These are phyloP conservation scores for Corrigiola litoralis DNA, from an alignment of 179 eudicot genomes.

Conservation along the genomic window DNA sequence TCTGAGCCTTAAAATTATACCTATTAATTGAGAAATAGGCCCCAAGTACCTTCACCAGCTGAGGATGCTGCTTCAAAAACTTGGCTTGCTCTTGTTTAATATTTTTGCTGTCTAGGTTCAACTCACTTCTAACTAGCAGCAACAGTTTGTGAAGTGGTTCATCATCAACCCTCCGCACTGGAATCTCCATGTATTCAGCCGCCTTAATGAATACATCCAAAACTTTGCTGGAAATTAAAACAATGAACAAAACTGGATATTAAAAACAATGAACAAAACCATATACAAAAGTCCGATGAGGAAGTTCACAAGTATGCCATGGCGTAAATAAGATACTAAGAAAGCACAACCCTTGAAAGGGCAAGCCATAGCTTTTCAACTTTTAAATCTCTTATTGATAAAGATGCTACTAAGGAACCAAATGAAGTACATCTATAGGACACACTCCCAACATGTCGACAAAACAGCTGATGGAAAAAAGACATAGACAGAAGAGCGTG, in stretches of 20 bases:
- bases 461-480: no score
- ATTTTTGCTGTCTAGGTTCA: conserved; percentile 80
- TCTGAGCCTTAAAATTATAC: no score
- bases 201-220: conserved; percentile 87
- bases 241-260: neutral
- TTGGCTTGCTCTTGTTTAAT: conserved; percentile 90
- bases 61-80: conserved; percentile 97
- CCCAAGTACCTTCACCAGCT: conserved; percentile 62
- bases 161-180: conserved; percentile 72
- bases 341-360: no score
- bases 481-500: no score
- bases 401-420: no score
- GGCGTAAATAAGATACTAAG: no score
- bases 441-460: no score
- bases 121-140: conserved; percentile 73
- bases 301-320: neutral
- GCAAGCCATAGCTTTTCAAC: no score
- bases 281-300: no score
- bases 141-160: conserved; percentile 83
- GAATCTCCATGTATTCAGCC: conserved; percentile 82
- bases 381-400: no score
- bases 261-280: neutral
- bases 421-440: no score
- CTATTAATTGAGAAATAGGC: neutral
- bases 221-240: conserved; percentile 57